A percentile compares a stretch with the other conserved stretches of the same genome.
These are phyloP conservation scores for Penicillium sp. DNA, from an alignment of 2,329 filamentous ascomycete species.

Conservation along the genomic window DNA sequence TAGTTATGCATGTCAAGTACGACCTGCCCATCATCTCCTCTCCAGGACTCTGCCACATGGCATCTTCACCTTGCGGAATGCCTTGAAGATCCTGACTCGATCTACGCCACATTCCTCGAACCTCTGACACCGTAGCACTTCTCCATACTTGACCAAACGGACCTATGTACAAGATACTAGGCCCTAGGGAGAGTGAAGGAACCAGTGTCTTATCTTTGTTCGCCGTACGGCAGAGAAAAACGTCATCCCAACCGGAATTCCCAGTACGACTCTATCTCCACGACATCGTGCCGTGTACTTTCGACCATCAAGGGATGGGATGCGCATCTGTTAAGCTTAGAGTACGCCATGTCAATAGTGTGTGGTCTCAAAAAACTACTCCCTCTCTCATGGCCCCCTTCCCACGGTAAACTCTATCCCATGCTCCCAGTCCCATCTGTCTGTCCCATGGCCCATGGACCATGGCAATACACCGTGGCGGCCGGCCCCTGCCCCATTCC, in stretches of 20 bases:
- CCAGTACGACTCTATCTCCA: constrained; percentile 6
- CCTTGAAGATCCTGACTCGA: constrained; percentile 16
- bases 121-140: constrained; percentile 24
- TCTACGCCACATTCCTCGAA: constrained; percentile 20
- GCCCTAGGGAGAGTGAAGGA: background rate
- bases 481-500: constrained; percentile 4
- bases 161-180: background rate
- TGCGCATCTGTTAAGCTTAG: background rate
- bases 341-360: constrained; percentile 18
- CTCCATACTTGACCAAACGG: constrained; percentile 18
- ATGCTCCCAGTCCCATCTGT: background rate
- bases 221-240: too few relatives aligned
- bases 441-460: too few relatives aligned
- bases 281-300: background rate
- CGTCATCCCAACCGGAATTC: constrained; percentile 3
- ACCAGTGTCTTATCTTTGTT: background rate
- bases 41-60: constrained; percentile 22
- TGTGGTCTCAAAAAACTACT: background rate
- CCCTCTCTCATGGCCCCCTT: constrained; percentile 1
- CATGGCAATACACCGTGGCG: constrained; percentile 5
- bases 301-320: constrained; percentile 16
- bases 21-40: constrained; percentile 12
- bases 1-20: constrained; percentile 6
- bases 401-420: constrained; percentile 1
- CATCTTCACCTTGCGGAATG: constrained; percentile 27